Conservation (phyloP, 257 asterid species). For the Eucommia ulmoides region DNA sequence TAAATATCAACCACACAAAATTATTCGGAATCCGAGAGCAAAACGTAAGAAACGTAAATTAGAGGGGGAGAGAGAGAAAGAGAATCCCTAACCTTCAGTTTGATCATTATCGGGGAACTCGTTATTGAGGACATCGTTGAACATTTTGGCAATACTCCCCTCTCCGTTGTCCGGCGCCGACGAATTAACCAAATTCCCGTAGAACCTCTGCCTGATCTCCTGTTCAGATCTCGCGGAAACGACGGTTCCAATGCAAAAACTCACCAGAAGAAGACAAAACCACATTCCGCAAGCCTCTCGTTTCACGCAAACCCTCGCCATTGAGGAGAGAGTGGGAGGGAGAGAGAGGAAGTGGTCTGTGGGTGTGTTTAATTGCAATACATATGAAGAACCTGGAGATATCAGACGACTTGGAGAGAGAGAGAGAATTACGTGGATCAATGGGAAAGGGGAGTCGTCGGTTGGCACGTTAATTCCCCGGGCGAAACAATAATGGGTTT, state of each 20-base stretch:
- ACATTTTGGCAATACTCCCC: constrained; percentile 78
- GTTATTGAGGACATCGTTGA: constrained; percentile 86
- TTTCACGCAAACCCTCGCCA: constrained; percentile 17
- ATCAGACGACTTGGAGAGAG: background rate
- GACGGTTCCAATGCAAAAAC: constrained; percentile 18
- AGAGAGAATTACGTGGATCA: background rate
- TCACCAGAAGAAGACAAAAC: constrained; percentile 17
- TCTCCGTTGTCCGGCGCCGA: constrained; percentile 52
- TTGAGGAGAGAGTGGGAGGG: constrained; percentile 5
- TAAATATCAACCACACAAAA: no score
- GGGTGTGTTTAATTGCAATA: no score
- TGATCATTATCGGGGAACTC: constrained; percentile 91
- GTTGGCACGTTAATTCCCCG: background rate
- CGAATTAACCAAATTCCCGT: constrained; percentile 68
- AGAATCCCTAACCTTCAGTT: constrained; percentile 45
- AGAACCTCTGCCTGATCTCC: constrained; percentile 72
- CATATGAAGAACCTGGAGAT: no score
- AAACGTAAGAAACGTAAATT: no score
- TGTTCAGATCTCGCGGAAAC: constrained; percentile 56
- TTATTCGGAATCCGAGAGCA: no score
- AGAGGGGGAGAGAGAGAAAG: no score
- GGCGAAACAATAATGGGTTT: no score
- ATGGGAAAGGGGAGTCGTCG: background rate
- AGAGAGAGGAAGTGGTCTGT: background rate
- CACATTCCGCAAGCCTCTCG: constrained; percentile 17